Conservation (phyloP, 495 filamentous ascomycete species). For the Neurospora sp. region DNA sequence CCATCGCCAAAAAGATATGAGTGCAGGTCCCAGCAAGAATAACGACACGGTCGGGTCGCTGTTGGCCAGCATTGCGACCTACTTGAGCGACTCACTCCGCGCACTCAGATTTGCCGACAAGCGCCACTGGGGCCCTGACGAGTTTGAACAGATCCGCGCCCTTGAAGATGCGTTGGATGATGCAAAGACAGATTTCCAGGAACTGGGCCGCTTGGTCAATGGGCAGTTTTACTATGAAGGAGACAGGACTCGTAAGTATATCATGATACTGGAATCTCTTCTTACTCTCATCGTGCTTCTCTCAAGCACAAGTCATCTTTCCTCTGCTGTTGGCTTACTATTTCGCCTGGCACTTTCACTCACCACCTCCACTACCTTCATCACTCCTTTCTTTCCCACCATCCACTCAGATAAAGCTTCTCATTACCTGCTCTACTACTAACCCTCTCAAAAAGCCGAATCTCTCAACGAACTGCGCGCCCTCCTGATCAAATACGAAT, state of each 20-base stretch:
- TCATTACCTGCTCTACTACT: constrained; percentile 8
- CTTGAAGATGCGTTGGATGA: constrained; percentile 40
- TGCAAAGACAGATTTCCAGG: constrained; percentile 42
- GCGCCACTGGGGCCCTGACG: constrained; percentile 38
- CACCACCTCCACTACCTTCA: not conserved
- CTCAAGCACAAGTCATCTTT: not conserved
- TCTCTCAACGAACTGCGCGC: constrained; percentile 33
- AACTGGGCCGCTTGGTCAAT: constrained; percentile 34
- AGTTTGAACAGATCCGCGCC: constrained; percentile 38
- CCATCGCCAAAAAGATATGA: constrained; percentile 1
- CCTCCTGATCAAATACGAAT: constrained; percentile 27
- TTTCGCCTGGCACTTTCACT: not conserved
- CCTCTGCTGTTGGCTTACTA: not conserved
- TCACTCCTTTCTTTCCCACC: not conserved
- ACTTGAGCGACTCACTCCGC: constrained; percentile 33
- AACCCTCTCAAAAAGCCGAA: constrained; percentile 22
- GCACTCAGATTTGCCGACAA: constrained; percentile 42
- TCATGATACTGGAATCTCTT: not conserved
- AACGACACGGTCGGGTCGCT: constrained; percentile 38
- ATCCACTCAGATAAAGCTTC: not conserved
- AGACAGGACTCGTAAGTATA: constrained; percentile 33
- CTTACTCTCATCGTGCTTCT: not conserved
- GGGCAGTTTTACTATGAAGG: constrained; percentile 40
- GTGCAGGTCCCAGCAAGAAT: constrained; percentile 4
- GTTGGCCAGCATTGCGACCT: constrained; percentile 37